Conservation (phyloP, 208 protist genomes). For the Leishmania mexicana region DNA sequence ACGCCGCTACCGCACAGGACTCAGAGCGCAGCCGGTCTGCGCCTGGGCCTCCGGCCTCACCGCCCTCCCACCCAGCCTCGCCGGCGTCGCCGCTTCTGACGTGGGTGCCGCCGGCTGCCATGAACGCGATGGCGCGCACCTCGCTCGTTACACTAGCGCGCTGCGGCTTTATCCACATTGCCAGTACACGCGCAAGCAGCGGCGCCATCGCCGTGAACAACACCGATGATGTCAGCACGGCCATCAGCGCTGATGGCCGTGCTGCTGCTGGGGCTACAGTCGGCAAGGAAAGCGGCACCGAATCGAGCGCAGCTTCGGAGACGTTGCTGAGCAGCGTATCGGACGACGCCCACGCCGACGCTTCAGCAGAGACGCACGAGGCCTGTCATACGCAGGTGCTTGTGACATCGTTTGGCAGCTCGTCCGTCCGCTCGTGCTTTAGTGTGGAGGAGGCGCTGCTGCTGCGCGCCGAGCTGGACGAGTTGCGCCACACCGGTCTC, state of each 20-base stretch:
- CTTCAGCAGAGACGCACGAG: background rate
- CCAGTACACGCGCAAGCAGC: background rate
- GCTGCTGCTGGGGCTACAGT: background rate
- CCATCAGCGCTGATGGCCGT: background rate
- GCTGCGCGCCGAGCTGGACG: conserved; percentile 68
- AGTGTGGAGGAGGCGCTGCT: conserved; percentile 77
- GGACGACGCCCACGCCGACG: background rate
- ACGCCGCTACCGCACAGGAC: background rate
- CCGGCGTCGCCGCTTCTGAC: background rate
- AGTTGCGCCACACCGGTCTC: conserved; percentile 69
- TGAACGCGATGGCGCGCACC: conserved; percentile 20
- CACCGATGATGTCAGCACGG: background rate
- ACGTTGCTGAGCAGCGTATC: background rate
- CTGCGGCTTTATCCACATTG: conserved; percentile 14
- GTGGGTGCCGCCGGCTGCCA: conserved; percentile 13
- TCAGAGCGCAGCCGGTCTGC: conserved; percentile 14
- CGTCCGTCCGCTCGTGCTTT: conserved; percentile 83
- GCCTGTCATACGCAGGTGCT: conserved; percentile 6
- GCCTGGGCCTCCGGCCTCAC: background rate
- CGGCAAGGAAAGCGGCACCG: background rate
- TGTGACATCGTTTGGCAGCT: conserved; percentile 75
- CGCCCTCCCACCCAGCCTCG: background rate
- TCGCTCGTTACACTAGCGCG: conserved; percentile 23
- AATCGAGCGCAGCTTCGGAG: background rate
- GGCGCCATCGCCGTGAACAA: background rate